These are phyloP conservation scores for Globisporangium abappressorium DNA, from an alignment of 352 stramenopile species.

Conservation along the genomic window DNA sequence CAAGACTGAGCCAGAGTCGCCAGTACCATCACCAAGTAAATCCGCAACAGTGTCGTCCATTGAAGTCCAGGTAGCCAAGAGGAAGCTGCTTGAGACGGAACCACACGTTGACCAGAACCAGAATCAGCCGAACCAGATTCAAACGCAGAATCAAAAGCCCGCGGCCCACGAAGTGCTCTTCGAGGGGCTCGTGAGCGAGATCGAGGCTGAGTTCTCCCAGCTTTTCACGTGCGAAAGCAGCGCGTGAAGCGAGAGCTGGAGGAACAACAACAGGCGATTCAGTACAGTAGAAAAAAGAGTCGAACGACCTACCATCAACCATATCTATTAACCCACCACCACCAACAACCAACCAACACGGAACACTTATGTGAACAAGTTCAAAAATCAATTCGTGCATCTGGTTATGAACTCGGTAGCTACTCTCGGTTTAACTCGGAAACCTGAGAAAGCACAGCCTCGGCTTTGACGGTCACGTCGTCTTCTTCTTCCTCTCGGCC, in stretches of 20 bases:
- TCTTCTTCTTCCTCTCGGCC: not conserved
- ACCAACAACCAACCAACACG: not conserved
- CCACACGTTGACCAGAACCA: not conserved
- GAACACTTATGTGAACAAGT: not conserved
- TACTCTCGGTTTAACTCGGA: too few relatives aligned
- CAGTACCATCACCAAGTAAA: not conserved
- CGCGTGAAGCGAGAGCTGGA: not conserved
- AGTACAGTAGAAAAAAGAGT: not conserved
- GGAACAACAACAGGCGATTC: not conserved
- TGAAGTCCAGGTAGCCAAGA: conserved; percentile 12
- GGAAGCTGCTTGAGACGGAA: conserved; percentile 14
- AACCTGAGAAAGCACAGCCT: not conserved
- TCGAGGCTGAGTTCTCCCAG: conserved; percentile 15
- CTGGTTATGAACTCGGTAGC: not conserved
- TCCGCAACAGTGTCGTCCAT: conserved; percentile 3
- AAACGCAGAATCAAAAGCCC: not conserved
- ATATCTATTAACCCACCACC: conserved; percentile 10
- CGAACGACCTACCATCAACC: not conserved
- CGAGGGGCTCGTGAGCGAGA: conserved; percentile 17
- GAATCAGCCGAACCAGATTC: not conserved
- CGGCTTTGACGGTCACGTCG: not conserved
- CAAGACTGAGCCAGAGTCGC: not conserved
- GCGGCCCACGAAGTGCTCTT: conserved; percentile 8
- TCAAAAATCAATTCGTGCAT: not conserved
- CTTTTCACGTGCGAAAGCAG: conserved; percentile 12